phyloP scores from a whole-genome alignment of 441 rosid genomes.

The Jatropha podagrica region DNA sequence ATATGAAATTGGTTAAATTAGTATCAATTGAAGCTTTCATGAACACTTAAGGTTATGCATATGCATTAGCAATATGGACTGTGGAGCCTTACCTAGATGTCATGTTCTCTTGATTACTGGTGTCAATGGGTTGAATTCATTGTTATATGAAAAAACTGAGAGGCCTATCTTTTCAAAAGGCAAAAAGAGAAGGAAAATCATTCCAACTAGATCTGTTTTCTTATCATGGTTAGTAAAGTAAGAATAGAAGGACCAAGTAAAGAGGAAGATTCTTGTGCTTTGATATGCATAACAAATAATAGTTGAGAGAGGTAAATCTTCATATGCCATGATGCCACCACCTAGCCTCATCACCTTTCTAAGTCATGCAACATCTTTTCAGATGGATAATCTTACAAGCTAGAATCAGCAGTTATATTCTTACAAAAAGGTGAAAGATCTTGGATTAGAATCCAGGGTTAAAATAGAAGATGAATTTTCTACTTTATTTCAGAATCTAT shows the following conservation, averaged over 20 bases:
- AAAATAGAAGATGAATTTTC: neutral
- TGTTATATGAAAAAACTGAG: too few relatives aligned
- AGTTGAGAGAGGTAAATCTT: too few relatives aligned
- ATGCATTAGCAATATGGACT: neutral
- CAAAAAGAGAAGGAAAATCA: neutral
- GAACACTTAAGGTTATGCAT: neutral
- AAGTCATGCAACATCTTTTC: neutral
- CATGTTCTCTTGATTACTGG: neutral
- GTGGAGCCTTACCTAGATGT: neutral
- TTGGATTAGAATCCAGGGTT: neutral
- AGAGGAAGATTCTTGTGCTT: neutral
- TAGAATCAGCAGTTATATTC: neutral
- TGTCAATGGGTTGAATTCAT: neutral
- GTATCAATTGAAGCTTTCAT: neutral
- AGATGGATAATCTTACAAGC: neutral
- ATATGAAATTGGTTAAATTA: neutral
- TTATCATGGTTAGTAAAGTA: neutral
- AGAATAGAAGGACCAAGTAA: neutral
- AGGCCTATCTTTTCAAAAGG: neutral
- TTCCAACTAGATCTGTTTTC: neutral
- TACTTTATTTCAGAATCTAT: neutral
- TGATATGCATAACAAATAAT: too few relatives aligned
- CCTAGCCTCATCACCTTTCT: neutral
- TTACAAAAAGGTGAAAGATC: neutral
- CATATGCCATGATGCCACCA: too few relatives aligned